phyloP scores from a whole-genome alignment of 148 eudicot species.

The Rhododendron kiyosumense region DNA sequence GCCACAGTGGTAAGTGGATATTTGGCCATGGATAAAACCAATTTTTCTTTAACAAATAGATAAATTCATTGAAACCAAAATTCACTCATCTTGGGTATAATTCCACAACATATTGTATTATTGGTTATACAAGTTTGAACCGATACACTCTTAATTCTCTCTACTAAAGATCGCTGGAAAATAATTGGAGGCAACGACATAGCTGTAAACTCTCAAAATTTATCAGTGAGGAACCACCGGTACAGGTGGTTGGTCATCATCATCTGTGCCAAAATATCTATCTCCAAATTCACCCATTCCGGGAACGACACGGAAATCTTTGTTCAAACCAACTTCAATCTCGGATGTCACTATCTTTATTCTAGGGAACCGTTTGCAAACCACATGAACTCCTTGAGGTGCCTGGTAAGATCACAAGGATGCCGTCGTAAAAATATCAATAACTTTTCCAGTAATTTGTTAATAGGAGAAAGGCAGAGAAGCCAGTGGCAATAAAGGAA shows the following conservation, averaged over 20 bases:
- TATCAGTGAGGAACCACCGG: conserved; percentile 7
- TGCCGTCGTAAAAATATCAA: neutral
- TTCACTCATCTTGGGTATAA: neutral
- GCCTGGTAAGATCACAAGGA: conserved; percentile 40
- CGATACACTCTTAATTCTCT: neutral
- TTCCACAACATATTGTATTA: neutral
- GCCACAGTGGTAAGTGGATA: neutral
- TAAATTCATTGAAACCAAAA: neutral
- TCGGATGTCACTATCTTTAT: conserved; percentile 94
- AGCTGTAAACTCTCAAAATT: conserved; percentile 5
- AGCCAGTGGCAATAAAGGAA: neutral
- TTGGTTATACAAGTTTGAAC: neutral
- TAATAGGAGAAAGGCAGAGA: neutral
- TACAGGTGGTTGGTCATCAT: conserved; percentile 30
- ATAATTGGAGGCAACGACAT: neutral
- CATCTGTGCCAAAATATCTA: conserved; percentile 94
- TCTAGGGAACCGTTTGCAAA: conserved; percentile 82
- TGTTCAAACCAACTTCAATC: conserved; percentile 77
- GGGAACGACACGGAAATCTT: conserved; percentile 82
- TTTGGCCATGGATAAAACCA: neutral
- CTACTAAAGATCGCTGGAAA: neutral
- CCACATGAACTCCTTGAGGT: conserved; percentile 94
- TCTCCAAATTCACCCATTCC: conserved; percentile 99
- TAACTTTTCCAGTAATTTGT: neutral
- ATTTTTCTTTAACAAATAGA: neutral